Percentiles rank a stretch among this genome's conserved stretches.
phyloP scores from a whole-genome alignment of 1,139 yeast genomes.

The Spathaspora sp. region DNA sequence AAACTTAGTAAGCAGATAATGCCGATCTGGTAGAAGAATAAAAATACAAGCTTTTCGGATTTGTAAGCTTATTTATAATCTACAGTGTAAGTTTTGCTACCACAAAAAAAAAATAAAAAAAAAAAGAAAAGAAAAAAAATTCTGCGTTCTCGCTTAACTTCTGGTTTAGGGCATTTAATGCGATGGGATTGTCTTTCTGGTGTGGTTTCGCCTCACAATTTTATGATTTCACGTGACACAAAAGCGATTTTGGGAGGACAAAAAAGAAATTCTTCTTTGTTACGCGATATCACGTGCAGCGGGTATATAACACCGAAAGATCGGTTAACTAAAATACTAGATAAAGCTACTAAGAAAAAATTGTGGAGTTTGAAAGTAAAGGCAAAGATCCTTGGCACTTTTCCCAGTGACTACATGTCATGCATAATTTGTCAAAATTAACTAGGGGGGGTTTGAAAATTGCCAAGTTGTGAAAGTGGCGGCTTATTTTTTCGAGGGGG shows the following conservation, averaged over 20 bases:
- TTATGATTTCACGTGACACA: not conserved
- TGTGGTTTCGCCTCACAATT: not conserved
- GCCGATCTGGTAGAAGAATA: not conserved
- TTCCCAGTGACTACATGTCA: not conserved
- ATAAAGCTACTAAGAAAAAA: too few species aligned
- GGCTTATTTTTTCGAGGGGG: too few species aligned
- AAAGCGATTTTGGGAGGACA: not conserved
- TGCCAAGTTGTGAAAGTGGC: not conserved
- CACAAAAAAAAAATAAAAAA: not conserved
- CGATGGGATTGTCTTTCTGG: not conserved
- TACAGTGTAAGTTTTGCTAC: not conserved
- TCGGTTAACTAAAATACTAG: too few species aligned
- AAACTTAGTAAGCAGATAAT: not conserved
- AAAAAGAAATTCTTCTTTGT: not conserved
- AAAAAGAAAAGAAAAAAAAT: too few species aligned
- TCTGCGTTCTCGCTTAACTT: not conserved
- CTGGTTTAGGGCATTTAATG: not conserved
- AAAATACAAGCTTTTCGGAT: not conserved
- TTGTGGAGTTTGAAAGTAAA: not conserved
- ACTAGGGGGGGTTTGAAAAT: too few species aligned
- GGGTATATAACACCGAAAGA: not conserved
- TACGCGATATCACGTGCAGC: not conserved
- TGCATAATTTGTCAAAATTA: not conserved
- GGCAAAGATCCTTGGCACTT: not conserved
- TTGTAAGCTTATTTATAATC: conserved; percentile 1